Base-by-base conservation (phyloP, 1,139 yeast genomes). In the Diutina neorugosa region DNA sequence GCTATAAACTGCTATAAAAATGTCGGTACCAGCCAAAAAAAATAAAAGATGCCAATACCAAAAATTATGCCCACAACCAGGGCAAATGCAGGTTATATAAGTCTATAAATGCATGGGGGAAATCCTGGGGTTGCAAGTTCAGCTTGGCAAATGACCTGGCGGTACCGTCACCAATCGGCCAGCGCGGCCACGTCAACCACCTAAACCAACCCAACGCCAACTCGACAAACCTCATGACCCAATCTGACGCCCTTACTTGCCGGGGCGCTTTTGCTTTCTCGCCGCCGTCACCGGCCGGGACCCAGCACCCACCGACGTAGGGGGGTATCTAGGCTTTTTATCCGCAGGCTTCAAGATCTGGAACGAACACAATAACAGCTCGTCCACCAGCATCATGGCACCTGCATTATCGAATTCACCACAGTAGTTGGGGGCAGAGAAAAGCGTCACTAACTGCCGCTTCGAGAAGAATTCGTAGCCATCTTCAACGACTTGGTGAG, bases 401-500 rank as follows among this genome's bases (percentile, higher is more conserved):
- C 51, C 51, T 7, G 51, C 51, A 14, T 49, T 49, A 23, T 49
- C 51, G n/a, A 49, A 49, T 40, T 49, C 51, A 20, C 51, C 51
- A 40, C 51, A 49, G 34, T 44, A 44, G 48, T 44, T 49, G 27
- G 51, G 51, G 7, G 51, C 51, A 3, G 44, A 34, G 34, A 49
- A 49, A 27, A 49, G 21, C n/a, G 51, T 49, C 6, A 49, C 51
- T 19, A 49, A 40, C 21, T 49, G 51, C 7, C 51, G 51, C 44
- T 49, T 49, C 34, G 34, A 20, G 37, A 49, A 49, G 37, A 49
- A 49, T 25, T 49, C 51, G 37, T 49, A 49, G 58, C 98, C 98
- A 69, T 93, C 98, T 72, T 93, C 98, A 58, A 93, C 98, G 57
- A 93, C 98, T 74, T 91, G 97, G 75, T 93, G 98, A 51, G 98